These are phyloP conservation scores for Skeletonema grethae DNA, from an alignment of 108 stramenopile genomes.

Conservation along the genomic window DNA sequence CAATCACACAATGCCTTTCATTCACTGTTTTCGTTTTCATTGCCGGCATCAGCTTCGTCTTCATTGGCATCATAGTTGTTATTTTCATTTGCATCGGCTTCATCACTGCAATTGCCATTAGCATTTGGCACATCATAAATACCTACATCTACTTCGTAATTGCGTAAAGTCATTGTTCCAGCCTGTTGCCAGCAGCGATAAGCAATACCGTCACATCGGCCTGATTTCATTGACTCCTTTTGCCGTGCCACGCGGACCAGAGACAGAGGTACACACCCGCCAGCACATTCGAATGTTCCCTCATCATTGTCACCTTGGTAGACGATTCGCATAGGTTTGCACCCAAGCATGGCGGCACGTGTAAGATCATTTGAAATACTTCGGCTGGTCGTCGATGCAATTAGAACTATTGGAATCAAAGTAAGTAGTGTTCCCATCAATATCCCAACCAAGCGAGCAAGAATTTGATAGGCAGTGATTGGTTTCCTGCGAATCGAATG, in stretches of 20 bases:
- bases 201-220: constrained; percentile 48
- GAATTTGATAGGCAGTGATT: constrained; percentile 18
- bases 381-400: constrained; percentile 34
- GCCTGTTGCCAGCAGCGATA: constrained; percentile 31
- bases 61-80: not conserved
- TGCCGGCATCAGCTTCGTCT: not conserved
- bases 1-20: not conserved
- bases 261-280: constrained; percentile 43
- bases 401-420: constrained; percentile 43
- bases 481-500: constrained; percentile 5
- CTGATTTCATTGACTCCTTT: constrained; percentile 32
- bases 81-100: not conserved
- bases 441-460: constrained; percentile 38
- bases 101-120: constrained; percentile 32
- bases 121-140: constrained; percentile 34
- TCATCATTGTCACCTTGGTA: constrained; percentile 25
- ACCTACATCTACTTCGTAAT: constrained; percentile 34
- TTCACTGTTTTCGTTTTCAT: not conserved
- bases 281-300: constrained; percentile 40
- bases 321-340: constrained; percentile 42
- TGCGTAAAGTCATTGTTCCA: constrained; percentile 33
- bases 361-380: constrained; percentile 38
- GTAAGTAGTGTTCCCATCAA: constrained; percentile 40
- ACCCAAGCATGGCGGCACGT: constrained; percentile 45
- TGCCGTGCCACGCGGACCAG: constrained; percentile 21